These are phyloP conservation scores for Lactifluus piperatus DNA, from an alignment of 768 basidiomycete genomes.

Conservation along the genomic window DNA sequence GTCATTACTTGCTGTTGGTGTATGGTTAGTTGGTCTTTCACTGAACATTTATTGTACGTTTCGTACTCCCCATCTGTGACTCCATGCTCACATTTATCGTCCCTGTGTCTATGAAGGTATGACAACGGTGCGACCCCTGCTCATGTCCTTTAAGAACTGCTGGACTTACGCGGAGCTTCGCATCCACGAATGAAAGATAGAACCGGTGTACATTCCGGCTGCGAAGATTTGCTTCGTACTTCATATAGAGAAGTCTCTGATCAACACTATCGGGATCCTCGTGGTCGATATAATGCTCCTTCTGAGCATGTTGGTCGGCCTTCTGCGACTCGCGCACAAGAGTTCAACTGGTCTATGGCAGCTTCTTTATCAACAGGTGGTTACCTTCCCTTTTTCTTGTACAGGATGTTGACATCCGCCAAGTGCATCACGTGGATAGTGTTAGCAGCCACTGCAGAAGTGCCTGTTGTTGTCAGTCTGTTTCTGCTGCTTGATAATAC, in stretches of 20 bases:
- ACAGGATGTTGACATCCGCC: background rate
- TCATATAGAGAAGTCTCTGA: background rate
- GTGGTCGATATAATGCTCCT: background rate
- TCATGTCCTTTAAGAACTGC: background rate
- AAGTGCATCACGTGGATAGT: conserved; percentile 4
- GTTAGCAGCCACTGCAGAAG: background rate
- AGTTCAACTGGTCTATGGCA: conserved; percentile 1
- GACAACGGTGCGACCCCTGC: background rate
- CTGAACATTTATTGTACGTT: background rate
- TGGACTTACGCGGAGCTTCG: background rate
- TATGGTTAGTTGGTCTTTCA: background rate
- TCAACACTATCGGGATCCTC: background rate
- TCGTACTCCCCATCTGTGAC: background rate
- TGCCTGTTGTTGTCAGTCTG: background rate
- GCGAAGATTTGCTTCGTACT: background rate
- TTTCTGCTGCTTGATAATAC: background rate
- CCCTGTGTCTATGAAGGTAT: background rate
- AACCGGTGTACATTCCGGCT: background rate
- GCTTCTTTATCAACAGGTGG: conserved; percentile 13
- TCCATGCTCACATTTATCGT: background rate
- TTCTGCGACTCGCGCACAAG: background rate
- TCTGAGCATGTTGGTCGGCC: background rate
- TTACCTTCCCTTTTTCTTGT: background rate
- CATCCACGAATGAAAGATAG: background rate
- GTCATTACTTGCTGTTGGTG: background rate